Evolutionary conservation across 169 alveolate genomes (phyloP).

Genomic region (Neospora caninum): DNA sequence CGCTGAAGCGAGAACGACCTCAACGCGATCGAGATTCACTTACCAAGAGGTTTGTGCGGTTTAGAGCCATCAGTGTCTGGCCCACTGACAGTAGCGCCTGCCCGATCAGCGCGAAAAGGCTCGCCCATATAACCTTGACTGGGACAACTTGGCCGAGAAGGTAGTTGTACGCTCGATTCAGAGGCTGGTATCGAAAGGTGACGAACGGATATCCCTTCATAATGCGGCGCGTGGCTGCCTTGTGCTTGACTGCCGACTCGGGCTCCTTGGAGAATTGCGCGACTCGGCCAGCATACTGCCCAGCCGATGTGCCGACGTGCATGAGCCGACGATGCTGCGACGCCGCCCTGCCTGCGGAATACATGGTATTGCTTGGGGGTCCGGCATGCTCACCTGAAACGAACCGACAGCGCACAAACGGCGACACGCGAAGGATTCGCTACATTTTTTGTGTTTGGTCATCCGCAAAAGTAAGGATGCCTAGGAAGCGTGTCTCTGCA

Average conservation of each 20-base stretch:
- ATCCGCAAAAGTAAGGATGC: too few relatives aligned
- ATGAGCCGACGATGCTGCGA: not conserved
- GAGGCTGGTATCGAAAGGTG: not conserved
- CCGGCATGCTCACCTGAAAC: not conserved
- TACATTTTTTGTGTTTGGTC: too few relatives aligned
- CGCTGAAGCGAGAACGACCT: too few relatives aligned
- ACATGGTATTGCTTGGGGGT: slow-evolving; percentile 26
- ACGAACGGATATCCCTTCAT: slow-evolving; percentile 7
- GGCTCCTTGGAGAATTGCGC: slow-evolving; percentile 29
- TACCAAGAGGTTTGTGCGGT: not conserved
- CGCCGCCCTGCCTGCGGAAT: not conserved
- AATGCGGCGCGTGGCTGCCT: not conserved
- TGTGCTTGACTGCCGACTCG: not conserved
- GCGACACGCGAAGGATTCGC: not conserved
- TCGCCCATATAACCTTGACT: not conserved
- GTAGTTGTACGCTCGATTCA: slow-evolving; percentile 13
- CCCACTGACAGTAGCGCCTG: not conserved
- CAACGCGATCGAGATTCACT: not conserved
- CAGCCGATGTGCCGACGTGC: not conserved
- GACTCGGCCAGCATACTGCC: not conserved
- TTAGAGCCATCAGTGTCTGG: not conserved
- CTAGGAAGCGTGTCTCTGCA: too few relatives aligned
- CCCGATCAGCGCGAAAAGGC: not conserved
- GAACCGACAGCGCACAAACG: not conserved
- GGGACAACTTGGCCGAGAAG: not conserved